Percentiles rank a stretch among this genome's conserved stretches.
phyloP scores from a whole-genome alignment of 2,329 filamentous ascomycete species.

The Aspergillus cejpii region DNA sequence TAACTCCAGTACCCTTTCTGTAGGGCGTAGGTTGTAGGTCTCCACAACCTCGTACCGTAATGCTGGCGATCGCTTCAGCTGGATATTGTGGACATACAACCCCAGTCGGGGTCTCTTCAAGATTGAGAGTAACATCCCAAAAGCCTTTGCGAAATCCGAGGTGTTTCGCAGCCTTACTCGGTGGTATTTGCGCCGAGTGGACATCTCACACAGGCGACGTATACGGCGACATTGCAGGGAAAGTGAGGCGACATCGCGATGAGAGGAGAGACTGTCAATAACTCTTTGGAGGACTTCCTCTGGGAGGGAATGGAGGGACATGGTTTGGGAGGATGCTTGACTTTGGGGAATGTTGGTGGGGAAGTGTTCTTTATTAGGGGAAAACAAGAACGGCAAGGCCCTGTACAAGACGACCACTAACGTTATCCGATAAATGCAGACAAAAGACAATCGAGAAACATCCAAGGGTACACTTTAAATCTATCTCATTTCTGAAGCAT shows the following conservation, averaged over 20 bases:
- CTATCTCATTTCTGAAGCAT: too few species aligned
- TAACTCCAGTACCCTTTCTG: background rate
- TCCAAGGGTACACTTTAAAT: too few species aligned
- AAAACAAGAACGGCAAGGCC: background rate
- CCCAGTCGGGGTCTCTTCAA: background rate
- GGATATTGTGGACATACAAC: background rate
- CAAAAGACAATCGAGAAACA: too few species aligned
- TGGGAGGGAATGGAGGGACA: background rate
- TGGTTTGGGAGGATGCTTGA: background rate
- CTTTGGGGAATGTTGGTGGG: background rate
- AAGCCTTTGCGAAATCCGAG: slow-evolving; percentile 2
- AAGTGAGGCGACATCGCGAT: background rate
- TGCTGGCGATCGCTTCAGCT: background rate
- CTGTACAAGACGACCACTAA: too few species aligned
- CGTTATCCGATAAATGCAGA: too few species aligned
- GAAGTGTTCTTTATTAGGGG: background rate
- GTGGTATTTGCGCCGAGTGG: background rate
- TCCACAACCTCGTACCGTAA: background rate
- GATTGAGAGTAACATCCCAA: background rate
- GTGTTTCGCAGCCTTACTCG: slow-evolving; percentile 3
- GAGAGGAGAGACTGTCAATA: background rate
- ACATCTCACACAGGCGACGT: background rate
- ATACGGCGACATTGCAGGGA: background rate
- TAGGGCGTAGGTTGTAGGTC: background rate
- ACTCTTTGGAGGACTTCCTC: background rate